Conservation (phyloP, 345 rosid genomes). For the Eucalyptus marginata region DNA sequence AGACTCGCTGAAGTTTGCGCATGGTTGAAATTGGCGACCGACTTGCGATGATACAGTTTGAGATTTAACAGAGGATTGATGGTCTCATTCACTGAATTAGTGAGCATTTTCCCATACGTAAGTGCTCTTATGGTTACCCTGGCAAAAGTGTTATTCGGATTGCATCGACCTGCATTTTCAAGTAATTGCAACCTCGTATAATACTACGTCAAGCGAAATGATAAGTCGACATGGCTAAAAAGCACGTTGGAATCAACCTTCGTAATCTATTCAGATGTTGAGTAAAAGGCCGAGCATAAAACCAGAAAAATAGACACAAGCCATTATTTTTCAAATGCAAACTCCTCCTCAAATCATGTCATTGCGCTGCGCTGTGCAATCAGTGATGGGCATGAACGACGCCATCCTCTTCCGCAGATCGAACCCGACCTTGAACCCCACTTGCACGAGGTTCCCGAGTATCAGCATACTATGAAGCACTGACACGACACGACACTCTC, state of each 20-base stretch:
- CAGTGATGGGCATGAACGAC: not conserved
- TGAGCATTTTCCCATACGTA: not conserved
- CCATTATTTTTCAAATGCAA: not conserved
- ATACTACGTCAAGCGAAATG: not conserved
- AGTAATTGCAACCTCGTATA: not conserved
- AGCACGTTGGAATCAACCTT: not conserved
- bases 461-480: too few species aligned
- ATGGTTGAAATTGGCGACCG: not conserved
- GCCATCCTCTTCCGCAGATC: not conserved
- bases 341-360: not conserved
- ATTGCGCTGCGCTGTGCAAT: not conserved
- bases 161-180: not conserved
- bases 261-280: not conserved
- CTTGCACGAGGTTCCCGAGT: too few species aligned
- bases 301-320: not conserved
- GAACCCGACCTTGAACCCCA: not conserved
- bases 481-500: accelerated
- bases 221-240: not conserved
- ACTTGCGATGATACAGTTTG: not conserved
- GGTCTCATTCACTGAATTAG: not conserved
- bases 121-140: not conserved
- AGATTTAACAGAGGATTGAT: not conserved
- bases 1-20: not conserved
- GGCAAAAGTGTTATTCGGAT: not conserved
- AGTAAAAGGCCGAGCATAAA: not conserved